Percentiles rank a stretch among this genome's conserved stretches.
These are phyloP conservation scores for Lichtheimia ramosa DNA, from an alignment of 371 early-diverging fungal genomes.

Conservation along the genomic window DNA sequence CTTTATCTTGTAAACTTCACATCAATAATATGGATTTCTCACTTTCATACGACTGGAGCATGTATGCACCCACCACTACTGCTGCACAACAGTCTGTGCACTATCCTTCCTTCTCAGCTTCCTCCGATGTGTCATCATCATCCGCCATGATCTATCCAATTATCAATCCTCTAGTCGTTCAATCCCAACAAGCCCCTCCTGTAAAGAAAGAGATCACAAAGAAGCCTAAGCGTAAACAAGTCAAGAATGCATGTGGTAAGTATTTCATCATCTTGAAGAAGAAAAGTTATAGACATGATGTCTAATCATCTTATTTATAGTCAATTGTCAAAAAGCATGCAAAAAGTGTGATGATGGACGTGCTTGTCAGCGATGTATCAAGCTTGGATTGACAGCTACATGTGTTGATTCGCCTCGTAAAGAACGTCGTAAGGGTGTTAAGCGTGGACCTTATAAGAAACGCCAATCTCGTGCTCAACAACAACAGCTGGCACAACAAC, in stretches of 20 bases:
- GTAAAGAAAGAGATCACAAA: neutral
- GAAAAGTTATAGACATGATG: neutral
- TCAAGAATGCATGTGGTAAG: constrained; percentile 80
- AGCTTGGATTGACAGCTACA: constrained; percentile 63
- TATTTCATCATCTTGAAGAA: neutral
- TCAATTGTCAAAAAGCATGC: constrained; percentile 87
- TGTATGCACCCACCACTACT: neutral
- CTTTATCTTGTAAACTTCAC: too few relatives aligned
- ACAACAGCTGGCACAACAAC: constrained; percentile 8
- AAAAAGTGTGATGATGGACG: constrained; percentile 86
- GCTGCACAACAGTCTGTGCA: neutral
- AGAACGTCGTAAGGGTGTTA: constrained; percentile 75
- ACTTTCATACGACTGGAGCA: neutral
- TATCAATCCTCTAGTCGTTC: neutral
- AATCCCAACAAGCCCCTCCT: too few relatives aligned
- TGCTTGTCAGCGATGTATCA: constrained; percentile 81
- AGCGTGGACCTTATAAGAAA: constrained; percentile 76
- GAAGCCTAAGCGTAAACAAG: constrained; percentile 62
- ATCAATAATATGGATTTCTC: neutral
- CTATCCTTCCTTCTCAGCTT: constrained; percentile 1
- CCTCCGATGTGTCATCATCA: neutral
- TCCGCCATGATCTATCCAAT: neutral
- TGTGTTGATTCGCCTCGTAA: constrained; percentile 81
- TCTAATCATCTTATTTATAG: constrained; percentile 24
- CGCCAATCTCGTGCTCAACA: constrained; percentile 20